Evolutionary conservation across 2,329 filamentous ascomycete species (phyloP), one percentile per base, ranked within the genome.

Genomic region (Albifimbria verrucaria): DNA sequence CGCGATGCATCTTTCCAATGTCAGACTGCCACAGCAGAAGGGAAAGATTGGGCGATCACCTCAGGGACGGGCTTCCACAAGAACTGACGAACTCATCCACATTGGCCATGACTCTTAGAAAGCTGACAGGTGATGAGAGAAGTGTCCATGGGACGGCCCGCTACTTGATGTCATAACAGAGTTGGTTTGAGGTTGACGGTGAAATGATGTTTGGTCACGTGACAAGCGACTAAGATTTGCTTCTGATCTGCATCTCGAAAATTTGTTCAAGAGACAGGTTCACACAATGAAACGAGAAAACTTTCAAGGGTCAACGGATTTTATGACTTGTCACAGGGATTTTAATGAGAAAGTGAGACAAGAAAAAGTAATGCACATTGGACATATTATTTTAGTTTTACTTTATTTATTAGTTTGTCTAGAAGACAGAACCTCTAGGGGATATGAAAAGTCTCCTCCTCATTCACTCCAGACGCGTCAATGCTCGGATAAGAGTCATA

Each of bases 321-420:
- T n/a, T n/a, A n/a, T n/a, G n/a, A n/a, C n/a, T n/a, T n/a, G n/a
- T n/a, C n/a, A n/a, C n/a, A n/a, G n/a, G n/a, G n/a, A n/a, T n/a
- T n/a, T n/a, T n/a, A n/a, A n/a, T n/a, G n/a, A n/a, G n/a, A n/a
- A n/a, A n/a, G n/a, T n/a, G n/a, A n/a, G 20, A 32, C 12, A 43
- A 21, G 24, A 44, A 32, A 15, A 43, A 18, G 41, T 22, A 52
- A n/a, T 28, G 12, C 15, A n/a, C n/a, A n/a, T n/a, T n/a, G n/a
- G n/a, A n/a, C n/a, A n/a, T 39, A 20, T 53, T 47, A 43, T 23
- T 23, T 23, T 32, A 25, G 32, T 71, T 73, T 71, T 71, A 70
- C 64, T 66, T 73, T 73, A 72, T 72, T 72, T 65, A 74, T 75
- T 73, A 73, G 61, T 66, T 39, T 69, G 68, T 73, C 68, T 72